Evolutionary conservation across 2,329 filamentous ascomycete genomes (phyloP).

Genomic region (Rhynchosporium graminicola): DNA sequence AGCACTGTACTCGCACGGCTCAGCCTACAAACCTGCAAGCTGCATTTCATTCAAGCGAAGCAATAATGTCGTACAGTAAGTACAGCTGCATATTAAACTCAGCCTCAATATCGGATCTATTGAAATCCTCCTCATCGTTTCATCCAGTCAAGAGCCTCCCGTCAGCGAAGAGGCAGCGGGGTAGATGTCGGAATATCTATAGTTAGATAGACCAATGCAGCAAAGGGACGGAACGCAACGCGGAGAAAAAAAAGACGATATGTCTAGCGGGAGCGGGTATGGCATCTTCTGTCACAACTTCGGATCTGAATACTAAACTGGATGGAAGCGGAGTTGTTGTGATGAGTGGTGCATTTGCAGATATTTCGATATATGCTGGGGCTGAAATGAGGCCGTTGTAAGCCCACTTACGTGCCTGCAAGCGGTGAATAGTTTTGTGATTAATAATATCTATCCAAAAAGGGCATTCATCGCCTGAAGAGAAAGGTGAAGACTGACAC

Average conservation of each 20-base stretch:
- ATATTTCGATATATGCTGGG: conserved; percentile 1
- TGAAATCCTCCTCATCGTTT: neutral
- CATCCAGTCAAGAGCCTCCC: neutral
- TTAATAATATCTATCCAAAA: neutral
- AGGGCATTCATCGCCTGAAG: too few relatives aligned
- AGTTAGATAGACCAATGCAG: neutral
- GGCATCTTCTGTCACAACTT: neutral
- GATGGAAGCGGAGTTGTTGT: neutral
- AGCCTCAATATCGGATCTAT: neutral
- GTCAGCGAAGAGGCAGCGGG: neutral
- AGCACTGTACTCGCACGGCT: neutral
- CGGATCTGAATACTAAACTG: neutral
- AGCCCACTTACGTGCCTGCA: neutral
- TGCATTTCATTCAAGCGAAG: neutral
- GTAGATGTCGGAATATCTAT: neutral
- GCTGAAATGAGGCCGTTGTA: neutral
- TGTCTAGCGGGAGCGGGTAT: neutral
- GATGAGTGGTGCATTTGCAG: conserved; percentile 10
- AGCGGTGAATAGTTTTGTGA: neutral
- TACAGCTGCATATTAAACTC: neutral
- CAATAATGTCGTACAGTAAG: neutral
- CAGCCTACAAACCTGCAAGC: conserved; percentile 3
- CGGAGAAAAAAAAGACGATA: neutral
- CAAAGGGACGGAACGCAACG: too few relatives aligned
- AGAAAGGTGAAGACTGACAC: too few relatives aligned